These are phyloP conservation scores for Bretschneidera sinensis DNA, from an alignment of 345 rosid species.

Conservation along the genomic window DNA sequence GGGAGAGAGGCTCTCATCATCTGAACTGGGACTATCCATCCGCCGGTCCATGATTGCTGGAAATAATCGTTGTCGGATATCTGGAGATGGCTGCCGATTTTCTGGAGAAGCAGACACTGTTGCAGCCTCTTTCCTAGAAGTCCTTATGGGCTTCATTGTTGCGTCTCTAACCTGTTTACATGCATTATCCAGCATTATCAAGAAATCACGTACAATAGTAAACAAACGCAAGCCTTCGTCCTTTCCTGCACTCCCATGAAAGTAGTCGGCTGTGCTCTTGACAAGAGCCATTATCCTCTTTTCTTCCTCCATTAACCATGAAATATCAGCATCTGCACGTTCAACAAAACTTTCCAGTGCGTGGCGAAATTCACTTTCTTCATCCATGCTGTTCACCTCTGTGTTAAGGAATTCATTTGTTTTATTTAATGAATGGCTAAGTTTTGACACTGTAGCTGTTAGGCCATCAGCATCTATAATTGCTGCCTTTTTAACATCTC, in stretches of 20 bases:
- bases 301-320: constrained; percentile 53
- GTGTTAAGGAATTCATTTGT: constrained; percentile 44
- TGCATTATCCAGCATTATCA: constrained; percentile 66
- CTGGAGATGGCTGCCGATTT: constrained; percentile 32
- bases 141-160: constrained; percentile 23
- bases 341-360: constrained; percentile 50
- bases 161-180: constrained; percentile 57
- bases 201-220: constrained; percentile 69
- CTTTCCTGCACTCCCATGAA: constrained; percentile 65
- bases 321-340: constrained; percentile 44
- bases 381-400: constrained; percentile 35
- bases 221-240: constrained; percentile 85
- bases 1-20: constrained; percentile 37
- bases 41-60: constrained; percentile 63
- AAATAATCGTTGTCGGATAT: constrained; percentile 43
- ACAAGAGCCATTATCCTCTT: constrained; percentile 59
- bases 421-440: constrained; percentile 36
- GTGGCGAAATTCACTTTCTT: constrained; percentile 39
- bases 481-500: constrained; percentile 75
- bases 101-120: constrained; percentile 25
- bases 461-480: constrained; percentile 54
- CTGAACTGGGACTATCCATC: constrained; percentile 51
- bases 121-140: constrained; percentile 31
- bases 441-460: constrained; percentile 42
- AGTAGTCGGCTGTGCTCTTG: constrained; percentile 74